Percentiles rank a stretch among this genome's conserved stretches.
Conservation (phyloP, 2,329 filamentous ascomycete species). For the Curvularia eragrostidis region DNA sequence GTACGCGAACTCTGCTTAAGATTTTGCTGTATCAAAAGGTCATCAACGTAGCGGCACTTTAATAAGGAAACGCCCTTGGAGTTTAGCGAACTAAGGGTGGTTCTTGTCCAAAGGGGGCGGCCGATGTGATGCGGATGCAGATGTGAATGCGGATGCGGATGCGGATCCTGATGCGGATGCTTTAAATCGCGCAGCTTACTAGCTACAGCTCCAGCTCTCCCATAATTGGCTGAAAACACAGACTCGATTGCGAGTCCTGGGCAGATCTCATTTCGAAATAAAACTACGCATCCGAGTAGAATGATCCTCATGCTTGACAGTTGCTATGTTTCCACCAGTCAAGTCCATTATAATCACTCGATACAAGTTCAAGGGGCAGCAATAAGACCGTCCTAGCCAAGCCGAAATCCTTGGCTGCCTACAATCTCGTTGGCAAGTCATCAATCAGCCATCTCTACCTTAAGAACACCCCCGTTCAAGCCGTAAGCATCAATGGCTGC, state of each 20-base stretch:
- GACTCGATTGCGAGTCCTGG: background rate
- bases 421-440: too few relatives aligned
- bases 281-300: background rate
- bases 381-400: background rate
- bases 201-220: background rate
- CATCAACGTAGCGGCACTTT: background rate
- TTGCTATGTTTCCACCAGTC: background rate
- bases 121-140: too few relatives aligned
- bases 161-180: background rate
- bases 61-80: background rate
- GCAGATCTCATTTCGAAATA: background rate
- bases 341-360: background rate
- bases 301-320: background rate
- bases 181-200: background rate
- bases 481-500: too few relatives aligned
- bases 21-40: background rate
- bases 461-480: too few relatives aligned
- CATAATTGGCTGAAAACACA: background rate
- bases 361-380: background rate
- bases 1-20: background rate
- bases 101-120: background rate
- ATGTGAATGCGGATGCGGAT: background rate
- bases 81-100: background rate
- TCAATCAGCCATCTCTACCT: too few relatives aligned
- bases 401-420: too few relatives aligned